These are phyloP conservation scores for Triticum aestivum DNA, from an alignment of 176 grass and related monocot genomes.

Conservation along the genomic window DNA sequence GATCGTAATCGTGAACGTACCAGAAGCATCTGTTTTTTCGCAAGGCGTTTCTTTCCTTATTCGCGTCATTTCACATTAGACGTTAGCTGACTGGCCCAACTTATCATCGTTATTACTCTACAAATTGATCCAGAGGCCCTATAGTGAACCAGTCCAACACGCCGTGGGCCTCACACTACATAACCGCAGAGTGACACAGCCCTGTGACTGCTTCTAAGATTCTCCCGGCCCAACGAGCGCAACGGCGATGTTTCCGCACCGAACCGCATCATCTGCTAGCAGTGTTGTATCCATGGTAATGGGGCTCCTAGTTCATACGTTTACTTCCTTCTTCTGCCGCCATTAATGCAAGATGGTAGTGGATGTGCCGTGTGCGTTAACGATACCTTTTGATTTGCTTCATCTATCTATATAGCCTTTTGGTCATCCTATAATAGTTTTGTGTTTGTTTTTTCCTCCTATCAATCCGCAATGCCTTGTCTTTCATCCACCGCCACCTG, in stretches of 20 bases:
- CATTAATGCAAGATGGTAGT: not conserved
- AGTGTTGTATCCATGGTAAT: not conserved
- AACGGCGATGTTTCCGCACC: not conserved
- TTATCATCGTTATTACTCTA: not conserved
- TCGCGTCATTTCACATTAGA: too few species aligned
- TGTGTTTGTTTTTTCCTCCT: not conserved
- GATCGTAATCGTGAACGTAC: too few species aligned
- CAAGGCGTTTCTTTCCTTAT: too few species aligned
- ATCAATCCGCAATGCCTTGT: not conserved
- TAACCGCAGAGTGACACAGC: not conserved
- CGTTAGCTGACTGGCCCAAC: not conserved
- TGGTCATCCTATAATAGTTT: not conserved
- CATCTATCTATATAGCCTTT: too few species aligned
- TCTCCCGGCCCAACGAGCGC: not conserved
- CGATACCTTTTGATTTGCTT: too few species aligned
- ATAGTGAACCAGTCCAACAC: not conserved
- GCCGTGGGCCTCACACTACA: not conserved
- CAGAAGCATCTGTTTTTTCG: too few species aligned
- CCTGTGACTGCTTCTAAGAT: not conserved
- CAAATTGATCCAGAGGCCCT: not conserved
- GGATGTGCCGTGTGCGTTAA: not conserved
- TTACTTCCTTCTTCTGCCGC: not conserved
- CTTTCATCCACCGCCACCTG: not conserved
- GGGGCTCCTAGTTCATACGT: not conserved
- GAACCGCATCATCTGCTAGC: not conserved